phyloP scores from a whole-genome alignment of 2,329 filamentous ascomycete species.

The Sphaerostilbella broomeana region DNA sequence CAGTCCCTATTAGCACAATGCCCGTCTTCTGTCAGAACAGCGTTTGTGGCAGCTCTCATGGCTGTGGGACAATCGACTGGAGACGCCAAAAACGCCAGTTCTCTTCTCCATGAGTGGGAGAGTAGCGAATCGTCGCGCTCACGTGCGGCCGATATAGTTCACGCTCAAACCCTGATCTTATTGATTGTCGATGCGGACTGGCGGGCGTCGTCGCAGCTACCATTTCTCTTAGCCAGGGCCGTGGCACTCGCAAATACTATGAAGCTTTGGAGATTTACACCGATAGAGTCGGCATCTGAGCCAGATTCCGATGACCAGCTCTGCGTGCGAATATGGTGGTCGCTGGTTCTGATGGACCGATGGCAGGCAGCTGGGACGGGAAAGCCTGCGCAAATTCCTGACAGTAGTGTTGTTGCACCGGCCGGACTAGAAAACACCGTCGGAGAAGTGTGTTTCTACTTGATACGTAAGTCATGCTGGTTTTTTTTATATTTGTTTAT shows the following conservation, averaged over 20 bases:
- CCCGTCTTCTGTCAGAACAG: constrained; percentile 50
- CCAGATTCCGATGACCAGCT: constrained; percentile 56
- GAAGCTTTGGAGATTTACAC: constrained; percentile 44
- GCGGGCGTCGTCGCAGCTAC: constrained; percentile 40
- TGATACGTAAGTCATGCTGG: constrained; percentile 57
- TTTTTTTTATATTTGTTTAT: too few species aligned
- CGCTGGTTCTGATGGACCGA: constrained; percentile 62
- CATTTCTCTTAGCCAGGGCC: constrained; percentile 55
- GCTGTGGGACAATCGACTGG: constrained; percentile 41
- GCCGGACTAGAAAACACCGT: constrained; percentile 54
- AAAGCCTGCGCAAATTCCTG: constrained; percentile 55
- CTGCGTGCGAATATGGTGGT: constrained; percentile 63
- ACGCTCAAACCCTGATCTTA: constrained; percentile 61
- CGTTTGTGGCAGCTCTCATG: constrained; percentile 58
- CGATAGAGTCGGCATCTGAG: constrained; percentile 44
- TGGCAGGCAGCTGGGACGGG: constrained; percentile 66
- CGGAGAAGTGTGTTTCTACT: constrained; percentile 56
- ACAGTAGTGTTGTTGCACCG: constrained; percentile 53
- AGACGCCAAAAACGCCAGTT: constrained; percentile 39
- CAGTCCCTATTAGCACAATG: constrained; percentile 51
- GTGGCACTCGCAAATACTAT: constrained; percentile 60
- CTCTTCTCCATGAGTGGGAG: constrained; percentile 48
- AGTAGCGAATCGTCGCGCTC: constrained; percentile 32
- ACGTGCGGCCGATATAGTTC: constrained; percentile 44
- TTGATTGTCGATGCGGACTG: constrained; percentile 59